Evolutionary conservation across 2,329 filamentous ascomycete genomes (phyloP), one percentile per base, ranked within the genome.

Genomic region (Seiridium cupressi): DNA sequence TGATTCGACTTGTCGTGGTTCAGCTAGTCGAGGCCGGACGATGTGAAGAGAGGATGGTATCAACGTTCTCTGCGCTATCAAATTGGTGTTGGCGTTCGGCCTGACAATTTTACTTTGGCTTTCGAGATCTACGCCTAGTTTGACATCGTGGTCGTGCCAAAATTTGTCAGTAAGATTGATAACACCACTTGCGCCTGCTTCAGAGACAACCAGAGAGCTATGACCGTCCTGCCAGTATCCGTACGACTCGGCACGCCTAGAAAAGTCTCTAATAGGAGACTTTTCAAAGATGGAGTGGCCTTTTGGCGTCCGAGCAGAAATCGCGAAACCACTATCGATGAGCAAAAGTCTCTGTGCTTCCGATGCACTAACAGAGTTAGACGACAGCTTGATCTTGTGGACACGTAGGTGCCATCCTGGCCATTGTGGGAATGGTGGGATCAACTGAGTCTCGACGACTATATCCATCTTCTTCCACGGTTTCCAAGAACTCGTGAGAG

Each of bases 31-130:
- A 13, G 40, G 1, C 4, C 18, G 8, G 18, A 55, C 8, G 13
- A 9, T n/a, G 40, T 55, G 51, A 9, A 42, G n/a, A 4, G n/a
- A 26, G 6, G 51, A 55, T 11, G 44, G 44, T 8, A 57, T 47
- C 3, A 60, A 13, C 5, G 58, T 60, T 46, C 58, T 40, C 44
- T 56, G 58, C 8, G 34, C 35, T 35, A 36, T 34, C 10, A 60
- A 32, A 44, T 60, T 56, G 9, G 58, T 60, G 44, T 60, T 56
- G 13, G 51, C 51, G 36, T 60, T 44, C 13, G 58, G 58, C 18
- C 31, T 60, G 10, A 60, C 13, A 13, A 60, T 51, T 32, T 47
- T 47, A 11, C n/a, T 51, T n/a, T 35, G 38, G 31, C n/a, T n/a
- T 34, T 51, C 9, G 5, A 5, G 31, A n/a, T 7, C 11, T 7